Base-by-base conservation (phyloP, 352 stramenopile genomes). In the Discostella stelligera region DNA sequence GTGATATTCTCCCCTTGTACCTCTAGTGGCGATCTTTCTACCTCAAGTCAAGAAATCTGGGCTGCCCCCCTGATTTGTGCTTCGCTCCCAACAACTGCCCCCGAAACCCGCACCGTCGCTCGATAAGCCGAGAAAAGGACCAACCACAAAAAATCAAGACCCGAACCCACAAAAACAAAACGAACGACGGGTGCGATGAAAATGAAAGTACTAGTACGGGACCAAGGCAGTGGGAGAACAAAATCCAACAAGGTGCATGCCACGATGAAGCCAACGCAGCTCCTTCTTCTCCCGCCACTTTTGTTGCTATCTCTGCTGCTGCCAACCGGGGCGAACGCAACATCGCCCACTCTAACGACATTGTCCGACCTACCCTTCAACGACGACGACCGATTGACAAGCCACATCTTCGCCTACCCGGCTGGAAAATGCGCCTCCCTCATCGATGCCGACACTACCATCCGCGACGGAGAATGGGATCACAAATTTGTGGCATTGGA, bases 371-470 rank as follows among this genome's bases (percentile, higher is more conserved):
- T 77, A 5, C 60, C 69, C 21, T 77, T 48, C 48, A 61, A 77
- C 56, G 30, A 58, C n/a, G 60, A 77, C 39, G 48, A 71, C 39
- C 69, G 49, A 21, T 60, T 77, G 16, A 18, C 49, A 14, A 56
- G 6, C 13, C 69, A 77, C 39, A 61, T 77, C 53, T 77, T 77
- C 30, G 69, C 69, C 37, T 77, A 70, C 53, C 60, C 69, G 2
- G 37, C 59, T 11, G 37, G 59, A 13, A 44, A 48, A 21, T 71
- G 60, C 32, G 58, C 69, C 49, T 41, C 48, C 2, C n/a, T 77
- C 14, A 41, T 66, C 30, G 16, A 65, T 54, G 23, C 48, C n/a
- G 53, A 64, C 9, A 52, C 23, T 13, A n/a, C 21, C 8, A 37
- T 77, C 25, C 6, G 30, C 0, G 48, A 75, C 48, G 67, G 61